phyloP scores from a whole-genome alignment of 1,139 yeast genomes.

The Blastobotrys elegans region DNA sequence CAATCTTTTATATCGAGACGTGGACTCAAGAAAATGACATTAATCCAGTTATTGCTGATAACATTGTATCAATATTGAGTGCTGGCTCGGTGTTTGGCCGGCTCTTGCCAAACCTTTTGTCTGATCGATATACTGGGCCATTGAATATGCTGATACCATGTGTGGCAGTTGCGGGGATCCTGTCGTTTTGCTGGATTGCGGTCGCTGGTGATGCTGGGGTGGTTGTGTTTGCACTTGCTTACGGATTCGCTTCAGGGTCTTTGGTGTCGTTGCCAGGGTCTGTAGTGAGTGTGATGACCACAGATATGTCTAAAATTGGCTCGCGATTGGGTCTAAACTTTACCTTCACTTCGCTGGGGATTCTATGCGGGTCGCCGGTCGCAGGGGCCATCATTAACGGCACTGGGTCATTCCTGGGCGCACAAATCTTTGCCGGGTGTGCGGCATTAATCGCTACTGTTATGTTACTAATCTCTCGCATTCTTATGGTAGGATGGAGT shows the following conservation, averaged over 20 bases:
- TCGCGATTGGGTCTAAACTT: slow-evolving; percentile 59
- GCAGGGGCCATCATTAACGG: slow-evolving; percentile 43
- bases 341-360: slow-evolving; percentile 49
- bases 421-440: slow-evolving; percentile 22
- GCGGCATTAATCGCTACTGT: slow-evolving; percentile 14
- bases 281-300: slow-evolving; percentile 46
- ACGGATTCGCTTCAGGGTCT: slow-evolving; percentile 48
- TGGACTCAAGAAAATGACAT: slow-evolving; percentile 28
- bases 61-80: slow-evolving; percentile 46
- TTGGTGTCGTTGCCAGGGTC: slow-evolving; percentile 43
- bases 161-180: slow-evolving; percentile 18
- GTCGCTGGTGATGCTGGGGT: slow-evolving; percentile 43
- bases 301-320: slow-evolving; percentile 35
- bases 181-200: slow-evolving; percentile 37
- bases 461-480: slow-evolving; percentile 64
- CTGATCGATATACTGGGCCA: slow-evolving; percentile 43
- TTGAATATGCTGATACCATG: slow-evolving; percentile 39
- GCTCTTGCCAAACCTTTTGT: slow-evolving; percentile 43
- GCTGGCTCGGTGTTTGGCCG: slow-evolving; percentile 49
- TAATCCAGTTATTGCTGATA: slow-evolving; percentile 22
- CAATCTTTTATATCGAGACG: slow-evolving; percentile 35
- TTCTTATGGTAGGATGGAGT: no score
- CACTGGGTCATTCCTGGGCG: slow-evolving; percentile 21
- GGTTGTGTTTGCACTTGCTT: slow-evolving; percentile 38
- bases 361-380: slow-evolving; percentile 49